Percentiles rank a stretch among this genome's conserved stretches.
Evolutionary conservation across 2,329 filamentous ascomycete genomes (phyloP).

Genomic region (Catunica adiposa): DNA sequence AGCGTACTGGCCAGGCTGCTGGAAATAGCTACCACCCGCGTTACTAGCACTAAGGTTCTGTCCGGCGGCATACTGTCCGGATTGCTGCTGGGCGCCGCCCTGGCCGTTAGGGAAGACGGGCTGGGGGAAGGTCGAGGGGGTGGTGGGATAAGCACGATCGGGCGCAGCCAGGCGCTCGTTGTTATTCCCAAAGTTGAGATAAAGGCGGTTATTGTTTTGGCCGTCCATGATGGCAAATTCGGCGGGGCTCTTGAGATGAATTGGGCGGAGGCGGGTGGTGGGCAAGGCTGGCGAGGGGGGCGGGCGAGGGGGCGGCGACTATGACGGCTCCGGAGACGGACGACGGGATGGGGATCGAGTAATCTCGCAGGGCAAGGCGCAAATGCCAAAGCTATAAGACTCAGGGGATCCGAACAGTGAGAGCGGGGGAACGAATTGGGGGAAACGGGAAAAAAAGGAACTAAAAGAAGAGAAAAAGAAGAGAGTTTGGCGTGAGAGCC

Average conservation of each 20-base stretch:
- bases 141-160: conserved; percentile 65
- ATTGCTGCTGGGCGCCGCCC: conserved; percentile 20
- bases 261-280: background rate
- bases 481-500: conserved; percentile 4
- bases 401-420: background rate
- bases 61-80: conserved; percentile 17
- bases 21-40: conserved; percentile 35
- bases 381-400: conserved; percentile 1
- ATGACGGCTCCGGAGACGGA: background rate
- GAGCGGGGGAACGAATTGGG: background rate
- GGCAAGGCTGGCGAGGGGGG: background rate
- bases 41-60: background rate
- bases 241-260: background rate
- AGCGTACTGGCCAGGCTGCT: conserved; percentile 37
- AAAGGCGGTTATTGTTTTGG: conserved; percentile 45
- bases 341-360: background rate
- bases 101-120: conserved; percentile 49
- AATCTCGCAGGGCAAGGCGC: conserved; percentile 1
- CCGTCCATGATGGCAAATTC: conserved; percentile 31
- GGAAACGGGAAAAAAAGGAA: conserved; percentile 2
- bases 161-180: conserved; percentile 44
- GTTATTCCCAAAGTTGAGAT: conserved; percentile 50
- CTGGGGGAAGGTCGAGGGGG: conserved; percentile 90
- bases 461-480: conserved; percentile 6
- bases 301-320: background rate